Evolutionary conservation across 768 basidiomycete species (phyloP), one percentile per base, ranked within the genome.

Genomic region (Phaeolepiota aurea): DNA sequence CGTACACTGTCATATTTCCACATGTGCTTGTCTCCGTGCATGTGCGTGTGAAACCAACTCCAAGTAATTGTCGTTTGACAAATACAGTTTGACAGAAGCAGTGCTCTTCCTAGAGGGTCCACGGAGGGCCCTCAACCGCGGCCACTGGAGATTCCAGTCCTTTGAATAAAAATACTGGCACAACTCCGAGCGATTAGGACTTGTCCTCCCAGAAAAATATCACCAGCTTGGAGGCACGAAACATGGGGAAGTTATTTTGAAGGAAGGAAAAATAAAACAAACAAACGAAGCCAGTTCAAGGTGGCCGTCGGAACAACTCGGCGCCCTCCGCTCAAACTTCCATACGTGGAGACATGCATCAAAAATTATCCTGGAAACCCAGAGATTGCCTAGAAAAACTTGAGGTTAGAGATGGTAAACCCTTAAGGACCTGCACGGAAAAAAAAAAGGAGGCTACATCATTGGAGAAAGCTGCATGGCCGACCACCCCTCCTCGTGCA

Each of bases 231-330:
- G n/a, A n/a, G n/a, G n/a, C n/a, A n/a, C n/a, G n/a, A n/a, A n/a
- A n/a, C n/a, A n/a, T n/a, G n/a, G n/a, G n/a, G n/a, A n/a, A n/a
- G n/a, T n/a, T n/a, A n/a, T n/a, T n/a, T n/a, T n/a, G n/a, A n/a
- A n/a, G n/a, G n/a, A n/a, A n/a, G n/a, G n/a, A n/a, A n/a, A n/a
- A n/a, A n/a, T n/a, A n/a, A n/a, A n/a, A n/a, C n/a, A n/a, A n/a
- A n/a, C n/a, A n/a, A n/a, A n/a, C n/a, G n/a, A n/a, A n/a, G n/a
- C n/a, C n/a, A n/a, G n/a, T n/a, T n/a, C n/a, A n/a, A n/a, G n/a
- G n/a, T n/a, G n/a, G n/a, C n/a, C n/a, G n/a, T 65, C 63, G 65
- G 65, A 62, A 57, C 53, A 63, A 54, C 41, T 55, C 62, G 62
- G 59, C 52, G 49, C 45, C 49, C 52, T n/a, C n/a, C n/a, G n/a